Percentiles rank a stretch among this genome's conserved stretches.
These are phyloP conservation scores for Aegilops umbellulata DNA, from an alignment of 176 grass and related monocot genomes.

Conservation along the genomic window DNA sequence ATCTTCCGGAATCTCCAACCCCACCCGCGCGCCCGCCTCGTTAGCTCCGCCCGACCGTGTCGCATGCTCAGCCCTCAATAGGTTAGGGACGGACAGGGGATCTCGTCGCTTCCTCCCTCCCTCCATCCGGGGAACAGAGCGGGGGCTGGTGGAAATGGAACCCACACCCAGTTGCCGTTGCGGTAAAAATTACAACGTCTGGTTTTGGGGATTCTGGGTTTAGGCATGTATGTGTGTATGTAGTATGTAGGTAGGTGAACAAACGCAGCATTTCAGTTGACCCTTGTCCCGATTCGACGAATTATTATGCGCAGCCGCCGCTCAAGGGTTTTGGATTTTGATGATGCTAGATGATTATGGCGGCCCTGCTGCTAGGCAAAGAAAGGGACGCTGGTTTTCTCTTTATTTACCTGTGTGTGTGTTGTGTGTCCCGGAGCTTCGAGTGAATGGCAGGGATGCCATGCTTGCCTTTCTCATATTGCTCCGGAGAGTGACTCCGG, in stretches of 20 bases:
- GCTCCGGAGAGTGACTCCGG: constrained; percentile 38
- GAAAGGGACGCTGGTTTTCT: too few relatives aligned
- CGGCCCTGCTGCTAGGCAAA: too few relatives aligned
- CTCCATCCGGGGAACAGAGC: not conserved
- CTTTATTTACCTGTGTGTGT: too few relatives aligned
- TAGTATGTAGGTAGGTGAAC: too few relatives aligned
- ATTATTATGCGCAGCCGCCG: not conserved
- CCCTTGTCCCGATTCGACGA: not conserved
- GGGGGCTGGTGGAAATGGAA: not conserved
- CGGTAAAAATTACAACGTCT: too few relatives aligned
- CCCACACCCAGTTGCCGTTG: too few relatives aligned
- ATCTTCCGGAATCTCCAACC: not conserved
- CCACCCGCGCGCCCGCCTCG: not conserved
- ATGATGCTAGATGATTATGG: too few relatives aligned
- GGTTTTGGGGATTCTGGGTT: too few relatives aligned
- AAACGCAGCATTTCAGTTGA: not conserved
- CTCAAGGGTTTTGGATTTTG: not conserved
- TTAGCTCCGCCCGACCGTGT: not conserved
- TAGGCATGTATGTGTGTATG: too few relatives aligned
- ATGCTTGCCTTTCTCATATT: constrained; percentile 53
- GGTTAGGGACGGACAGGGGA: not conserved
- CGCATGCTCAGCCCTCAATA: too few relatives aligned
- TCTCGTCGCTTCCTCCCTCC: not conserved
- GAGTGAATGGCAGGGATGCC: constrained; percentile 43
- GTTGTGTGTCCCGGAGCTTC: constrained; percentile 30